phyloP scores from a whole-genome alignment of 2,329 filamentous ascomycete species.

The Microdochium bolleyi region DNA sequence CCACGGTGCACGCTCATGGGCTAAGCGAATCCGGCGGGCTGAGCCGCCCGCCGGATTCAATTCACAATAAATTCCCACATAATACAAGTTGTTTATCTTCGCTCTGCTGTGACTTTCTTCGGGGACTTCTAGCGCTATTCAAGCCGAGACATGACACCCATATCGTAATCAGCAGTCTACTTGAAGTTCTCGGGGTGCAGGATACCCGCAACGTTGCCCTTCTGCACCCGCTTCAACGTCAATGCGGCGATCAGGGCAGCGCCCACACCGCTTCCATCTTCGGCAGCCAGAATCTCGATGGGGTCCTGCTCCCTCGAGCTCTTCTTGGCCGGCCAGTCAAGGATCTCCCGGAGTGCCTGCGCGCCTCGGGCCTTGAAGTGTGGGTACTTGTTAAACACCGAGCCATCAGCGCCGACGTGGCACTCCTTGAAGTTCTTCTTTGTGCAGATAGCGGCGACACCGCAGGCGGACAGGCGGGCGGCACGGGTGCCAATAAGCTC shows the following conservation, averaged over 20 bases:
- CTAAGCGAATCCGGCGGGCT: constrained; percentile 31
- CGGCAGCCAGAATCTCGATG: constrained; percentile 78
- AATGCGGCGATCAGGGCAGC: constrained; percentile 83
- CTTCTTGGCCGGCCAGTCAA: constrained; percentile 79
- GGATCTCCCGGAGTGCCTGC: constrained; percentile 82
- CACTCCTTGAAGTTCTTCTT: constrained; percentile 86
- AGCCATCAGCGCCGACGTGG: constrained; percentile 94
- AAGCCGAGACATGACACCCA: too few relatives aligned
- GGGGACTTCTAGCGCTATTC: too few relatives aligned
- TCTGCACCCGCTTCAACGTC: constrained; percentile 56
- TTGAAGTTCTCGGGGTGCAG: constrained; percentile 56
- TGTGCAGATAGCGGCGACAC: constrained; percentile 91
- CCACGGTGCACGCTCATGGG: constrained; percentile 69
- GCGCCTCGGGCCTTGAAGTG: constrained; percentile 94
- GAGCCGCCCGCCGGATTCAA: too few relatives aligned
- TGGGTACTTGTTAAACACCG: constrained; percentile 98
- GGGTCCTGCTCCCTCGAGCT: constrained; percentile 70
- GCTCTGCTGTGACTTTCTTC: too few relatives aligned
- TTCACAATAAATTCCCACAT: too few relatives aligned
- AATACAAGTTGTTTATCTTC: too few relatives aligned
- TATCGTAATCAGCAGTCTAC: too few relatives aligned
- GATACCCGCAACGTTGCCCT: constrained; percentile 56
- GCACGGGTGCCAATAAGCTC: constrained; percentile 94
- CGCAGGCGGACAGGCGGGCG: constrained; percentile 86
- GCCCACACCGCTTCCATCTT: constrained; percentile 96